Percentiles rank a stretch among this genome's conserved stretches.
phyloP scores from a whole-genome alignment of 1,284 basidiomycete species.

The Ceratobasidium sp. region DNA sequence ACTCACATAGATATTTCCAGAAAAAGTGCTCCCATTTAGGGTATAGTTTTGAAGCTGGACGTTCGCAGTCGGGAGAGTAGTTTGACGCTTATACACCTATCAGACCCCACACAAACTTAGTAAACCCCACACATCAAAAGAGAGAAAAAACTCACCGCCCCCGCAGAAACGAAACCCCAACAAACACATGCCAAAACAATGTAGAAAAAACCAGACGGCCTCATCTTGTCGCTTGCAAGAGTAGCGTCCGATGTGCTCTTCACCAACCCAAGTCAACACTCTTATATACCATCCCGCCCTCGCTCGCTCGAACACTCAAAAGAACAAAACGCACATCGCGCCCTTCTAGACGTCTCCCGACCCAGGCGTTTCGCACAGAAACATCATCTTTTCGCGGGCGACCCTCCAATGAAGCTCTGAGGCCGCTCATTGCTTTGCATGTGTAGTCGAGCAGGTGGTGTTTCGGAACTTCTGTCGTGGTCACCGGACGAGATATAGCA shows the following conservation, averaged over 20 bases:
- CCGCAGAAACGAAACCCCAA: conserved; percentile 35
- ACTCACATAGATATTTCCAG: conserved; percentile 36
- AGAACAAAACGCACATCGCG: not conserved
- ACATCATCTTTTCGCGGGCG: no score
- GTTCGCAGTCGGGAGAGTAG: conserved; percentile 23
- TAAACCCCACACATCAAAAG: not conserved
- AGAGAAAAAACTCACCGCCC: conserved; percentile 18
- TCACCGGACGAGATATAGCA: conserved; percentile 19
- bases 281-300: conserved; percentile 24
- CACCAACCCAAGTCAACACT: not conserved
- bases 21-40: conserved; percentile 26
- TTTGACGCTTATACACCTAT: conserved; percentile 33
- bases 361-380: no score
- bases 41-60: conserved; percentile 36
- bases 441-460: not conserved
- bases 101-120: not conserved
- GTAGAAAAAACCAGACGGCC: conserved; percentile 22
- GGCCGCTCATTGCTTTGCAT: not conserved
- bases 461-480: conserved; percentile 17
- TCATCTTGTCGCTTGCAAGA: conserved; percentile 8
- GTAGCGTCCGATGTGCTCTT: not conserved
- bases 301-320: conserved; percentile 1
- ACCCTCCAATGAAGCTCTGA: no score
- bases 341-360: conserved; percentile 19
- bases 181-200: conserved; percentile 15